Evolutionary conservation across 2,329 filamentous ascomycete species (phyloP), one percentile per base, ranked within the genome.

Genomic region (Trichoderma pleuroti): DNA sequence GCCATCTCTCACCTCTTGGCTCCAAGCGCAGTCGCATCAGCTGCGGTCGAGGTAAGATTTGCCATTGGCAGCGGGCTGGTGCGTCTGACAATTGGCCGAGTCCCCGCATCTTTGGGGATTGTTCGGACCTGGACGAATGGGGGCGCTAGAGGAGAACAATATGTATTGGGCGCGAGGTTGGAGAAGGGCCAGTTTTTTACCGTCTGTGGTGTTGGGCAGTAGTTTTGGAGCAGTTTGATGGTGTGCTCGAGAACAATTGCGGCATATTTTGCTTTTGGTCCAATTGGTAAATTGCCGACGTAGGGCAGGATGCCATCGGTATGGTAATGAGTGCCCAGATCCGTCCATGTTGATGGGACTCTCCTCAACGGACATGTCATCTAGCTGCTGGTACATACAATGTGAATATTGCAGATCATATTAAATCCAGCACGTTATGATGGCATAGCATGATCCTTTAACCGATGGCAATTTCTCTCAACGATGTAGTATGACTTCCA

Each of bases 131-230:
- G 52, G 63, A 59, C 49, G 63, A 59, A 67, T 59, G 21, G 52
- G 34, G 64, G n/a, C 64, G 52, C 64, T 57, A 59, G 64, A 42
- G 2, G 52, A 46, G 64, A 59, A 67, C 64, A 67, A 67, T 67
- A 32, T 36, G n/a, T 11, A 30, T 18, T 59, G 49, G 64, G 10
- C 36, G 62, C 18, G 46, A 36, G n/a, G 30, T 36, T 65, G 62
- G 62, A 36, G 46, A 36, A 36, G 42, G 10, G n/a, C 30, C 16
- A 26, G 12, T 21, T 42, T 32, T 30, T 12, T 24, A 36, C 24
- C 28, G 21, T 32, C 32, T 11, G 24, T 32, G 7, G 16, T 28
- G 42, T 39, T 65, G 21, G 28, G 39, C 28, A 39, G 24, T 24
- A 6, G 42, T 10, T 14, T 18, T 14, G n/a, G 32, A n/a, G 24